phyloP scores from a whole-genome alignment of 208 protist genomes.

The Leishmania aethiopica region DNA sequence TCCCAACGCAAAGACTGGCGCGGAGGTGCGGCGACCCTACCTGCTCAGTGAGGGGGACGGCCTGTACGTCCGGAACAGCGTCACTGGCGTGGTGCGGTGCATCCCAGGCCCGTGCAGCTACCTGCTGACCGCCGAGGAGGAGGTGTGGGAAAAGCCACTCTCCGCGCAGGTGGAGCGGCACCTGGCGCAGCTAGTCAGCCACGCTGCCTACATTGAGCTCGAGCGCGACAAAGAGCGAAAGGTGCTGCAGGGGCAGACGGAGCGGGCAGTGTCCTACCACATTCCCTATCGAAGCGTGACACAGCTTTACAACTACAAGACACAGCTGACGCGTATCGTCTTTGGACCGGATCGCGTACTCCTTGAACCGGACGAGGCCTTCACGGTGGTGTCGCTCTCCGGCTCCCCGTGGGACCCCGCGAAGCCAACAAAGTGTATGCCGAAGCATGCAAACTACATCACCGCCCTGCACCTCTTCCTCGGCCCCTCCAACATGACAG shows the following conservation, averaged over 20 bases:
- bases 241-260: conserved; percentile 26
- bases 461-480: conserved; percentile 85
- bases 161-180: conserved; percentile 53
- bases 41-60: conserved; percentile 73
- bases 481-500: conserved; percentile 95
- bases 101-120: conserved; percentile 73
- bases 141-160: conserved; percentile 85
- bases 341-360: conserved; percentile 84
- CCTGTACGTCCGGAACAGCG: conserved; percentile 80
- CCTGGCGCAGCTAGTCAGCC: conserved; percentile 38
- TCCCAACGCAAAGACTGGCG: conserved; percentile 33
- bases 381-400: conserved; percentile 86
- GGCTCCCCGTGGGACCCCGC: conserved; percentile 87
- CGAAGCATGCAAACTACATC: conserved; percentile 73
- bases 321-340: conserved; percentile 79
- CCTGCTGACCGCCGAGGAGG: conserved; percentile 79
- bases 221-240: conserved; percentile 5
- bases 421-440: conserved; percentile 72
- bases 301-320: conserved; percentile 96
- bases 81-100: conserved; percentile 69
- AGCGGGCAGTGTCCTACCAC: conserved; percentile 90
- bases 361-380: conserved; percentile 85
- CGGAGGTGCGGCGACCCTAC: conserved; percentile 50
- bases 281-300: conserved; percentile 94
- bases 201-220: conserved; percentile 50